Conservation (phyloP, 202 grass and related monocot genomes). For the Panicum hallii region DNA sequence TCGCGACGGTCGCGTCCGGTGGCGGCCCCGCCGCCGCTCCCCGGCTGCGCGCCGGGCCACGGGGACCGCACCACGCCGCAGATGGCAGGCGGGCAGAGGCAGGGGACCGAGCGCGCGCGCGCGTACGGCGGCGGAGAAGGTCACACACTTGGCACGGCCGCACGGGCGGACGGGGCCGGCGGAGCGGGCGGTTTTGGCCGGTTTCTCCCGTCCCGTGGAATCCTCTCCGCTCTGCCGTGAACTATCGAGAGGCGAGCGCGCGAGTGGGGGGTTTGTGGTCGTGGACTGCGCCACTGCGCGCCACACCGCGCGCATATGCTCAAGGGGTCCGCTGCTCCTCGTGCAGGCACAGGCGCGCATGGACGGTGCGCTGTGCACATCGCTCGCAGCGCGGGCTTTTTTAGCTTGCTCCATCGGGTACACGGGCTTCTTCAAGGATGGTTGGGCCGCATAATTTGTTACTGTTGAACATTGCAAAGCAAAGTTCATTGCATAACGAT, state of each 20-base stretch:
- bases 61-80: neutral
- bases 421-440: no score
- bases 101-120: conserved; percentile 1
- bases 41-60: neutral
- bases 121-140: neutral
- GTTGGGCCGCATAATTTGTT: no score
- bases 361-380: neutral
- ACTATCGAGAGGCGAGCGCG: neutral
- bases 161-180: neutral
- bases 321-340: no score
- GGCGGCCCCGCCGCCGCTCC: neutral
- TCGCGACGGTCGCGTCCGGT: neutral
- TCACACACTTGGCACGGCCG: conserved; percentile 2
- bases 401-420: neutral
- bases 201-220: neutral
- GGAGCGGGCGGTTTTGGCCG: neutral
- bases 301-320: neutral
- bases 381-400: neutral
- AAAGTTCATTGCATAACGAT: no score
- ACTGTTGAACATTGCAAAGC: no score
- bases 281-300: neutral
- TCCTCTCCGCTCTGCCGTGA: neutral
- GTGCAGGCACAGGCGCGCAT: no score
- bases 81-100: neutral
- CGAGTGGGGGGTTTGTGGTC: neutral